A percentile compares a stretch with the other conserved stretches of the same genome.
Conservation (phyloP, 192 early-diverging fungal species). For the Podila epicladia region DNA sequence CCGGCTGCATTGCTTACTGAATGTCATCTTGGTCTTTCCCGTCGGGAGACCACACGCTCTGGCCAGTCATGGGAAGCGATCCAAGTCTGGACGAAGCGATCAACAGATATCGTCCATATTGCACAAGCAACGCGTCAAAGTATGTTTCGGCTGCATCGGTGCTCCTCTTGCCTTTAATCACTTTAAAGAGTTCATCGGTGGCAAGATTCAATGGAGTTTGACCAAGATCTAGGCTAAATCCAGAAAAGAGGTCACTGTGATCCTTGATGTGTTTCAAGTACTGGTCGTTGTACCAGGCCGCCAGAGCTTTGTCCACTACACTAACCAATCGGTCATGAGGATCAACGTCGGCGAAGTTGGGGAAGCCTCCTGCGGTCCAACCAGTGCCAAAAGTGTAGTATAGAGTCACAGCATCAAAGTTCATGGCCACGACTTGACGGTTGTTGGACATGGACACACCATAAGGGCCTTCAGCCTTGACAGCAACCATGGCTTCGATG, state of each 20-base stretch:
- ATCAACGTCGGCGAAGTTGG: conserved; percentile 28
- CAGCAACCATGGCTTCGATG: conserved; percentile 26
- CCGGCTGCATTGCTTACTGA: no score
- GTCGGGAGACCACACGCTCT: conserved; percentile 6
- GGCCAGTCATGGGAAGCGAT: conserved; percentile 39
- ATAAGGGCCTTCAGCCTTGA: conserved; percentile 29
- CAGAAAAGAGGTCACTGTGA: conserved; percentile 11
- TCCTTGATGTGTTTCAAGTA: conserved; percentile 30
- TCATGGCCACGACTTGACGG: conserved; percentile 32
- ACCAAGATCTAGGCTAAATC: conserved; percentile 19
- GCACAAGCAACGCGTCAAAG: conserved; percentile 27
- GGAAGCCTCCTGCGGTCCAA: conserved; percentile 16
- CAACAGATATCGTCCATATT: conserved; percentile 42
- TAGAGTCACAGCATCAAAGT: conserved; percentile 27
- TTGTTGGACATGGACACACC: conserved; percentile 45
- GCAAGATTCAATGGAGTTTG: conserved; percentile 8
- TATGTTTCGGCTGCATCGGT: conserved; percentile 15
- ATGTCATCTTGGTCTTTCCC: conserved; percentile 15
- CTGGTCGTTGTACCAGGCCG: conserved; percentile 23
- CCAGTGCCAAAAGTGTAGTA: conserved; percentile 34
- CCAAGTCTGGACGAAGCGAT: conserved; percentile 40
- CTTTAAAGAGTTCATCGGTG: conserved; percentile 30
- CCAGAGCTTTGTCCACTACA: conserved; percentile 15
- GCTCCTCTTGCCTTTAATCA: not conserved
- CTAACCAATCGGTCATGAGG: conserved; percentile 26